A percentile compares a stretch with the other conserved stretches of the same genome.
Conservation (phyloP, 2,329 filamentous ascomycete genomes). For the Fusarium sulawesiense region DNA sequence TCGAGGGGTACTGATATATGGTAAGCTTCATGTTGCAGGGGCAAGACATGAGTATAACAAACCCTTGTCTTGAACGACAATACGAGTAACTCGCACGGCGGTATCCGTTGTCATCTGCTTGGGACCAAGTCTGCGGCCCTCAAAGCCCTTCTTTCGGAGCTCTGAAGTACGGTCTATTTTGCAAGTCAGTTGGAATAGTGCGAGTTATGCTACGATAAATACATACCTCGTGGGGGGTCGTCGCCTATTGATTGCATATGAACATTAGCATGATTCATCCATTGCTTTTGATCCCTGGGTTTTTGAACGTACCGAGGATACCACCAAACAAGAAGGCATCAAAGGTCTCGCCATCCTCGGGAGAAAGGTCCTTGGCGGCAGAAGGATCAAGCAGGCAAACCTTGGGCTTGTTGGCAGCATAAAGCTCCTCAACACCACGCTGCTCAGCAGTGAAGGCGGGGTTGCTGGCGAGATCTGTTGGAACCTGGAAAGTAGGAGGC, state of each 20-base stretch:
- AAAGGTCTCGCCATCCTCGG: slow-evolving; percentile 84
- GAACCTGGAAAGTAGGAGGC: slow-evolving; percentile 74
- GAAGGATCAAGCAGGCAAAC: slow-evolving; percentile 93
- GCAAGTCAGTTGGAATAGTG: slow-evolving; percentile 24
- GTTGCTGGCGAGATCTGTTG: slow-evolving; percentile 64
- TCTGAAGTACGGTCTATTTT: slow-evolving; percentile 89
- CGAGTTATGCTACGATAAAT: neutral
- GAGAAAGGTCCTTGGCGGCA: slow-evolving; percentile 82
- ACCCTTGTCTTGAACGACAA: slow-evolving; percentile 88
- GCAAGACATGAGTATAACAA: slow-evolving; percentile 45
- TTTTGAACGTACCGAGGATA: slow-evolving; percentile 77
- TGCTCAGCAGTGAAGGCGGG: slow-evolving; percentile 77
- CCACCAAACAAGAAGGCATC: slow-evolving; percentile 96
- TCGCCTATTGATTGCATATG: slow-evolving; percentile 70
- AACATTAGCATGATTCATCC: slow-evolving; percentile 23
- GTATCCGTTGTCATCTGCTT: slow-evolving; percentile 99
- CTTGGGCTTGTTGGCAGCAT: slow-evolving; percentile 75
- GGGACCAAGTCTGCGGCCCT: slow-evolving; percentile 86
- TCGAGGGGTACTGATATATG: slow-evolving; percentile 74
- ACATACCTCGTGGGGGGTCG: slow-evolving; percentile 88
- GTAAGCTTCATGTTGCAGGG: slow-evolving; percentile 14
- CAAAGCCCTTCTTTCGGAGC: slow-evolving; percentile 91
- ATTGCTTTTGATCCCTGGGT: neutral
- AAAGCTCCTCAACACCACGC: slow-evolving; percentile 85
- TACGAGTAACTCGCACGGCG: slow-evolving; percentile 90